Conservation (phyloP, 208 protist species). For the Leishmania amazonensis region DNA sequence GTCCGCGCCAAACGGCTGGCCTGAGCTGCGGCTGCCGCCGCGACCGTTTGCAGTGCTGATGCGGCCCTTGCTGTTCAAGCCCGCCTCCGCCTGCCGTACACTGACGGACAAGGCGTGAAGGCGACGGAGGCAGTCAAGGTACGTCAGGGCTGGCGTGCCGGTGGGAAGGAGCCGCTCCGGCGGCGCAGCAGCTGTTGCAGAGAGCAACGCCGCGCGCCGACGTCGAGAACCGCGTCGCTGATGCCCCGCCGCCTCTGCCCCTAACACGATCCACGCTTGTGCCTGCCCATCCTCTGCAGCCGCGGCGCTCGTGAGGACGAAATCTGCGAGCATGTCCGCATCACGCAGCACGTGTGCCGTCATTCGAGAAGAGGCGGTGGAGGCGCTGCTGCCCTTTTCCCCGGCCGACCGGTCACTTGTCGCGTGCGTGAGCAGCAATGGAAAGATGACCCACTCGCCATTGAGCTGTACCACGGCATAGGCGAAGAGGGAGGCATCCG, state of each 20-base stretch:
- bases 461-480: constrained; percentile 53
- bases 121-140: constrained; percentile 49
- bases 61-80: constrained; percentile 18
- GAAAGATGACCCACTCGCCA: constrained; percentile 54
- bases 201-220: constrained; percentile 14
- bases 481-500: constrained; percentile 49
- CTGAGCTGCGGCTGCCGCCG: not conserved
- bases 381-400: constrained; percentile 1
- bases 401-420: not conserved
- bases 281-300: constrained; percentile 34
- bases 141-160: constrained; percentile 70
- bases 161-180: constrained; percentile 52
- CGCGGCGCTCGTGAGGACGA: constrained; percentile 56
- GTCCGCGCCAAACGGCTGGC: constrained; percentile 21
- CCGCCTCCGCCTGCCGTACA: constrained; percentile 31
- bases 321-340: constrained; percentile 70
- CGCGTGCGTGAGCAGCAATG: constrained; percentile 55
- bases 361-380: constrained; percentile 5
- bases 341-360: constrained; percentile 67
- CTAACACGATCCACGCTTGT: constrained; percentile 60
- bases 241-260: constrained; percentile 12
- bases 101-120: constrained; percentile 26
- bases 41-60: not conserved
- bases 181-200: constrained; percentile 12
- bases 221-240: constrained; percentile 22